Conservation (phyloP, 352 stramenopile genomes). For the Phytophthora hybrid region DNA sequence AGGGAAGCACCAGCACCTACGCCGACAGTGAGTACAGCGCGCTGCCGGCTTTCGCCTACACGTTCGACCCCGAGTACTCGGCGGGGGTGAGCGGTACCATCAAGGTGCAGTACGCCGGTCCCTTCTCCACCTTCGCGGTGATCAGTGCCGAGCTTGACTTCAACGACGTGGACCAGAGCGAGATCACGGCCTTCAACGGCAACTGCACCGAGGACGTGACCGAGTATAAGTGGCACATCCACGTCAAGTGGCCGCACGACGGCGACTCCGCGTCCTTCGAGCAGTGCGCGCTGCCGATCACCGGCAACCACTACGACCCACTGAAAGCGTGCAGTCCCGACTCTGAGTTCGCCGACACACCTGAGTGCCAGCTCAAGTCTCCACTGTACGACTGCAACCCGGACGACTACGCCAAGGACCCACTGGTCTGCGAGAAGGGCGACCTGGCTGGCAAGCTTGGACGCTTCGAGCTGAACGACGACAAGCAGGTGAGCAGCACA, state of each 20-base stretch:
- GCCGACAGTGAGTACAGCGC: slow-evolving; percentile 14
- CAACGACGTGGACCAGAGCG: slow-evolving; percentile 40
- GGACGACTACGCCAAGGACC: slow-evolving; percentile 43
- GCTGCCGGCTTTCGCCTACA: slow-evolving; percentile 44
- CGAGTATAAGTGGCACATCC: slow-evolving; percentile 67
- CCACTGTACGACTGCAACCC: slow-evolving; percentile 55
- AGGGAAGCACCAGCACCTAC: slow-evolving; percentile 14
- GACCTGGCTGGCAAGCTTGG: slow-evolving; percentile 66
- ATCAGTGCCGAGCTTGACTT: slow-evolving; percentile 59
- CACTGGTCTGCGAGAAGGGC: slow-evolving; percentile 61
- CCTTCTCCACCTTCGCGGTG: slow-evolving; percentile 45
- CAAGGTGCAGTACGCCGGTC: slow-evolving; percentile 49
- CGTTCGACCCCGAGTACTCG: slow-evolving; percentile 49
- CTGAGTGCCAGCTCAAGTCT: slow-evolving; percentile 48
- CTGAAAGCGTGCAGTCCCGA: slow-evolving; percentile 58
- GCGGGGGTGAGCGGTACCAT: slow-evolving; percentile 52
- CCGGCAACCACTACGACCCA: slow-evolving; percentile 71
- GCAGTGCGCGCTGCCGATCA: slow-evolving; percentile 46
- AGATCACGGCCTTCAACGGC: slow-evolving; percentile 44
- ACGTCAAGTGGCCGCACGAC: slow-evolving; percentile 54
- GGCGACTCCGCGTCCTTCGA: slow-evolving; percentile 46
- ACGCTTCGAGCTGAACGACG: slow-evolving; percentile 39
- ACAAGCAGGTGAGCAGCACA: slow-evolving; percentile 26
- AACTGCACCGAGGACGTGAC: slow-evolving; percentile 52
- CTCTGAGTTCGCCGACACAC: slow-evolving; percentile 55